Evolutionary conservation across 2,329 filamentous ascomycete genomes (phyloP).

Genomic region (Graphilbum ipis-grandicollis): DNA sequence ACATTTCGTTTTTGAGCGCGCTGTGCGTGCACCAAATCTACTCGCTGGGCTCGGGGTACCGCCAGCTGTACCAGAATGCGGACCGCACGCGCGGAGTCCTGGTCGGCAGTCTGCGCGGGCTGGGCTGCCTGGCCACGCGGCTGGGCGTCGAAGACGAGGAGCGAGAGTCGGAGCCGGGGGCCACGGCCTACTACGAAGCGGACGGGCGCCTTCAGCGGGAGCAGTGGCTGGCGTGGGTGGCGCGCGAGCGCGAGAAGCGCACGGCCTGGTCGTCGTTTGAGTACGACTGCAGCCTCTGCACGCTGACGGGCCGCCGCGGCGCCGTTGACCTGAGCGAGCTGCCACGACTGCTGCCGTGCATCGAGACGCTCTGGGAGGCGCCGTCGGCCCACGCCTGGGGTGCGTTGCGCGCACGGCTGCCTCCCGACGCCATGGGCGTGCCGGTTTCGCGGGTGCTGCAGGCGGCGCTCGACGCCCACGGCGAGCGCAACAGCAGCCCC

Average conservation of each 20-base stretch:
- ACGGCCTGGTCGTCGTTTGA: slow-evolving; percentile 16
- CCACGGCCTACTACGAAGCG: neutral
- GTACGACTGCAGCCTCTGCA: slow-evolving; percentile 16
- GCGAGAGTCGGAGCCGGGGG: too few species aligned
- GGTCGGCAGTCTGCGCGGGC: slow-evolving; percentile 13
- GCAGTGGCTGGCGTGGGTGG: slow-evolving; percentile 12
- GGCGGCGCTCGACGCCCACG: slow-evolving; percentile 5
- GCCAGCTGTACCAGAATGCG: slow-evolving; percentile 14
- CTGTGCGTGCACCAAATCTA: slow-evolving; percentile 16
- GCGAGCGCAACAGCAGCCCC: neutral
- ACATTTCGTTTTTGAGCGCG: slow-evolving; percentile 13
- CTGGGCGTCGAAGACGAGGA: slow-evolving; percentile 3
- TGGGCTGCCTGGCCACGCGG: slow-evolving; percentile 12
- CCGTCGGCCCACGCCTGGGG: slow-evolving; percentile 13
- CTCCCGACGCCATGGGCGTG: slow-evolving; percentile 6
- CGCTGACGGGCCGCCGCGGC: slow-evolving; percentile 13
- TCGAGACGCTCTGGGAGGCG: slow-evolving; percentile 15
- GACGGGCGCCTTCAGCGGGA: neutral
- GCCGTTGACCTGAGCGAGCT: slow-evolving; percentile 15
- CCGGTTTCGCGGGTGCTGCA: slow-evolving; percentile 7
- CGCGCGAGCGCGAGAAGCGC: slow-evolving; percentile 11
- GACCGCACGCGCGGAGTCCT: slow-evolving; percentile 14
- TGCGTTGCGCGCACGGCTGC: slow-evolving; percentile 9
- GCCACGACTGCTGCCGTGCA: slow-evolving; percentile 13
- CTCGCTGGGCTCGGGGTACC: slow-evolving; percentile 15